Conservation (phyloP, 2,329 filamentous ascomycete genomes). For the Daldinia sp. region DNA sequence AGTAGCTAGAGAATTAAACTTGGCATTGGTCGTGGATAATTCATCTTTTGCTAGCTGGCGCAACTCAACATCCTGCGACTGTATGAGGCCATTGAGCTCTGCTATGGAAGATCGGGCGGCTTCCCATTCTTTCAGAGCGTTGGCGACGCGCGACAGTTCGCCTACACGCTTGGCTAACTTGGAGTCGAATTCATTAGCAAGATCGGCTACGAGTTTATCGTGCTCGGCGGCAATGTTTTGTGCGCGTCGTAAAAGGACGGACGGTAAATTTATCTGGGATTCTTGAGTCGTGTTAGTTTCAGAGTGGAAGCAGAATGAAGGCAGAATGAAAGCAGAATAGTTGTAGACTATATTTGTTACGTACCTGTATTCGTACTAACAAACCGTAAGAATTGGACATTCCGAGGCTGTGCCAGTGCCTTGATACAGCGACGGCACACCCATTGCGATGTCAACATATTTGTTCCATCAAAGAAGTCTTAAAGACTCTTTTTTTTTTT, state of each 20-base stretch:
- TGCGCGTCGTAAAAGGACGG: conserved; percentile 70
- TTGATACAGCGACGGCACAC: conserved; percentile 64
- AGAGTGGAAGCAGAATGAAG: too few relatives aligned
- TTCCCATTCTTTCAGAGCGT: conserved; percentile 71
- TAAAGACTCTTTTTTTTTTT: conserved; percentile 1
- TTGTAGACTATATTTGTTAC: conserved; percentile 9
- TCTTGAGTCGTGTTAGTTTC: conserved; percentile 42
- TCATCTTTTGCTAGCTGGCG: conserved; percentile 85
- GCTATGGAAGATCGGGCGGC: conserved; percentile 63
- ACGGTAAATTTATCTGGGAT: conserved; percentile 57
- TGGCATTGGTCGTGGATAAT: conserved; percentile 72
- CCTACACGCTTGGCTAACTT: conserved; percentile 70
- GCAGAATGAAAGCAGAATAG: conserved; percentile 3
- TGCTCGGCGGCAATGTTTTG: conserved; percentile 69
- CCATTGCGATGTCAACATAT: conserved; percentile 60
- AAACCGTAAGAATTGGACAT: conserved; percentile 54
- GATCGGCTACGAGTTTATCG: conserved; percentile 62
- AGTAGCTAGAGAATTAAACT: conserved; percentile 72
- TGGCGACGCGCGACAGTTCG: conserved; percentile 69
- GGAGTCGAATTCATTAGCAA: conserved; percentile 67
- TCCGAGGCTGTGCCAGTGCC: conserved; percentile 50
- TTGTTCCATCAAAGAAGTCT: conserved; percentile 33
- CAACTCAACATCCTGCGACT: conserved; percentile 74
- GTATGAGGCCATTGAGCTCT: conserved; percentile 66
- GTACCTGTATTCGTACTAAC: conserved; percentile 63